Base-by-base conservation (phyloP, 225 moss, liverwort and hornwort genomes). In the Neckera pumila region DNA sequence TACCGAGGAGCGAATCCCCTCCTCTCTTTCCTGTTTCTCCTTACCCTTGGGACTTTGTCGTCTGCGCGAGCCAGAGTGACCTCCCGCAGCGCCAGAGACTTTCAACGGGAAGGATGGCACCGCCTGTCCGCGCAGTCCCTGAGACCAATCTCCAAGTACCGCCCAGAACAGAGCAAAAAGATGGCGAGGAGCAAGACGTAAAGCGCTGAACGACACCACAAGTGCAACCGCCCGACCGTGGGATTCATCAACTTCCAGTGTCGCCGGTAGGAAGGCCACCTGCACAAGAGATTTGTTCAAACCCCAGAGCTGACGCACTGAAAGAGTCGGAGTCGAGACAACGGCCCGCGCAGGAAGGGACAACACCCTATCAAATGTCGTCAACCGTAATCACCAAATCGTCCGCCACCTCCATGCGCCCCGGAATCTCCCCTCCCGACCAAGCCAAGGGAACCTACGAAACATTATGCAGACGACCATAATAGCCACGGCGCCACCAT, bases 221-320 rank as follows among this genome's bases (percentile, higher is more conserved):
- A 82, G 33, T 69, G 69, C 47, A 86, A 86, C 89, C 79, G 61
- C 53, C 80, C n/a, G 60, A 65, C 64, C 82, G 57, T 38, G 85
- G 64, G 87, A 89, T 89, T 89, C 91, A 89, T 89, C 81, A 89
- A 89, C 91, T 34, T 84, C 30, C 49, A 20, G 40, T 86, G 54
- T 66, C 17, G 25, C 21, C 30, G 42, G 11, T 10, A 79, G 56
- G 7, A 9, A 13, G n/a, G 18, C 30, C 19, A 56, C 23, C 2
- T 2, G 9, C 49, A 38, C 63, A 38, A 84, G 19, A 57, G 38
- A 81, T 16, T 72, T 15, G 49, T 61, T 38, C 76, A 61, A 86
- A 85, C 86, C 90, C 70, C 84, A 76, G 63, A 77, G 9, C 43
- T 51, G 63, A 71, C 60, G 31, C 75, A 63, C 70, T 43, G 38